Evolutionary conservation across 1,139 yeast genomes (phyloP).

Genomic region (Diutina neorugosa): DNA sequence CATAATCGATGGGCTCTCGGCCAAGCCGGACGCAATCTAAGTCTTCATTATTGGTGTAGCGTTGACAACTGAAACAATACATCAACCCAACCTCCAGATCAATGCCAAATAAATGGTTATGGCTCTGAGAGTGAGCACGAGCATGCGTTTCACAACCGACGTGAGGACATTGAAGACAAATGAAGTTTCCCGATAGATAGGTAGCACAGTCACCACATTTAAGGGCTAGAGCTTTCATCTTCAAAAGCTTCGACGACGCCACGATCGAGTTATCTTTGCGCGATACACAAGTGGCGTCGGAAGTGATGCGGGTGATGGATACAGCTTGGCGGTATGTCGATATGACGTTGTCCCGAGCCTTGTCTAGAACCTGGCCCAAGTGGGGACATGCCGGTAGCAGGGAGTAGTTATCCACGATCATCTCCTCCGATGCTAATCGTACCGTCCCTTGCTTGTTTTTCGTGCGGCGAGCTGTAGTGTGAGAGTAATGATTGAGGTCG

Average conservation of each 20-base stretch:
- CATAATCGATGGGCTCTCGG: slow-evolving; percentile 7
- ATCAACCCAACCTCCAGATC: slow-evolving; percentile 47
- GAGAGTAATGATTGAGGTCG: background rate
- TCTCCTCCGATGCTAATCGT: background rate
- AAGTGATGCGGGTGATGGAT: slow-evolving; percentile 19
- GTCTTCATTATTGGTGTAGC: slow-evolving; percentile 49
- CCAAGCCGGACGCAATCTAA: slow-evolving; percentile 40
- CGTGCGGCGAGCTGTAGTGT: slow-evolving; percentile 1
- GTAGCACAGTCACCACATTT: slow-evolving; percentile 39
- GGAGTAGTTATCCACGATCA: background rate
- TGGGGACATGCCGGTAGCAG: slow-evolving; percentile 34
- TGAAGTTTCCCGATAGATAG: slow-evolving; percentile 38
- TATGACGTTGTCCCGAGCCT: slow-evolving; percentile 43
- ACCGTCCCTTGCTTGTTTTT: background rate
- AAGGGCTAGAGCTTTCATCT: slow-evolving; percentile 30
- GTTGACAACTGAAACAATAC: slow-evolving; percentile 69
- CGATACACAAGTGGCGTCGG: slow-evolving; percentile 13
- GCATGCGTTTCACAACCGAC: slow-evolving; percentile 69
- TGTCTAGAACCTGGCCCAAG: slow-evolving; percentile 39
- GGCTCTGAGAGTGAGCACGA: slow-evolving; percentile 42
- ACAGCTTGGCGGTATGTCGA: slow-evolving; percentile 50
- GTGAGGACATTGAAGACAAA: slow-evolving; percentile 74
- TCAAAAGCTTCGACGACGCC: slow-evolving; percentile 18
- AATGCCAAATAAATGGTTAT: slow-evolving; percentile 66
- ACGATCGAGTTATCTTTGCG: slow-evolving; percentile 22